These are phyloP conservation scores for Entamoeba moshkovskii DNA, from an alignment of 208 protist genomes.

Conservation along the genomic window DNA sequence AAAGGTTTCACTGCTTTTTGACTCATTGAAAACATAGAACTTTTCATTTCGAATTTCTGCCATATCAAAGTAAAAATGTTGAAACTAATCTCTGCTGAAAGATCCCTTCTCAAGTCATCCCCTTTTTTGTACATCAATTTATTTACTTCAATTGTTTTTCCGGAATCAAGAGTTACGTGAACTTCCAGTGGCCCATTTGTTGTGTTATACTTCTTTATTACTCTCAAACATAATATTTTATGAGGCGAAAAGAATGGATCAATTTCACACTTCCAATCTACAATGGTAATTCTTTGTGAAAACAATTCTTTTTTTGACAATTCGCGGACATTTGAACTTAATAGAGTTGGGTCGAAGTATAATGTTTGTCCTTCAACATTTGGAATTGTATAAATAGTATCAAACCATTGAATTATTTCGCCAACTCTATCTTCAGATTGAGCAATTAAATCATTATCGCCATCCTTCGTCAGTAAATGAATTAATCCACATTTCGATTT, in stretches of 20 bases:
- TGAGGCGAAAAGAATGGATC: neutral
- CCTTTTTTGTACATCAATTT: neutral
- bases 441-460: neutral
- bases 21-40: neutral
- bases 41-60: neutral
- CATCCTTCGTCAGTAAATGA: neutral
- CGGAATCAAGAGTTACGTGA: neutral
- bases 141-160: neutral
- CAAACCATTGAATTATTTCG: neutral
- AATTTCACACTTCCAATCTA: neutral
- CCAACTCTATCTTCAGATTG: neutral
- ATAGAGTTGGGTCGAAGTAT: neutral
- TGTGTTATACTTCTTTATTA: neutral
- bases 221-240: neutral
- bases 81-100: neutral
- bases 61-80: neutral
- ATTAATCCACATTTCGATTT: neutral
- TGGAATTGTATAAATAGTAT: neutral
- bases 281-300: neutral
- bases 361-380: neutral
- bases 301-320: neutral
- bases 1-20: neutral
- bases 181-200: neutral
- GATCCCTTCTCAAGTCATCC: neutral
- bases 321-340: neutral